Percentiles rank a stretch among this genome's conserved stretches.
Evolutionary conservation across 1,139 yeast species (phyloP).

Genomic region (Taphrina confusa): DNA sequence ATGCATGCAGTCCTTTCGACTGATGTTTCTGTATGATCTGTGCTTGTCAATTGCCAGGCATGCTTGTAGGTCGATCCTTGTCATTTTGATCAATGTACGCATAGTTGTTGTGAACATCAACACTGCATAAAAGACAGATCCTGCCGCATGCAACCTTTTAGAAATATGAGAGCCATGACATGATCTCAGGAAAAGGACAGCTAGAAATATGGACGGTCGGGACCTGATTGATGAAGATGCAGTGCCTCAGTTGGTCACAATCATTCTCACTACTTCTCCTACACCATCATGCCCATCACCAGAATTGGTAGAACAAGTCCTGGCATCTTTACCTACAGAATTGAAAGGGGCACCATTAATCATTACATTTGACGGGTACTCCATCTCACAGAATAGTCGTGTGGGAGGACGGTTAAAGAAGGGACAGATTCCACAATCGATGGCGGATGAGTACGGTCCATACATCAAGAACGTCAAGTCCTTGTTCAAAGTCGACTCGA

Average conservation of each 20-base stretch:
- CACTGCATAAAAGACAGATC: no score
- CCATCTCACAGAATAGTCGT: background rate
- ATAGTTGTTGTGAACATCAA: no score
- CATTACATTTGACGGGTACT: constrained; percentile 20
- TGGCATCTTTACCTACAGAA: constrained; percentile 9
- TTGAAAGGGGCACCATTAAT: background rate
- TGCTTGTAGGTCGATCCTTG: no score
- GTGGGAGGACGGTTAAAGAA: constrained; percentile 10
- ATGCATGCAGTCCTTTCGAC: no score
- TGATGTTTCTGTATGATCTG: no score
- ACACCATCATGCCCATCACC: constrained; percentile 24
- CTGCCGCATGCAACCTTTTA: no score
- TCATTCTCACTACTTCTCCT: constrained; percentile 27
- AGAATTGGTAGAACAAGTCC: constrained; percentile 3
- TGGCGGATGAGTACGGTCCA: constrained; percentile 13
- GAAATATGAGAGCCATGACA: no score
- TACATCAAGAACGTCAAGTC: constrained; percentile 20
- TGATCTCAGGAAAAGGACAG: no score
- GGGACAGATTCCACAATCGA: constrained; percentile 14
- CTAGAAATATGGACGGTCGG: no score
- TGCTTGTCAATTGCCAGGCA: no score
- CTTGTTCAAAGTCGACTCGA: background rate
- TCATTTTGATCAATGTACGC: no score
- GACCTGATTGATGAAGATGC: no score
- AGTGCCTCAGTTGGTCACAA: constrained; percentile 4